Evolutionary conservation across 2,329 filamentous ascomycete genomes (phyloP), one percentile per base, ranked within the genome.

Genomic region (Fonsecaea erecta): DNA sequence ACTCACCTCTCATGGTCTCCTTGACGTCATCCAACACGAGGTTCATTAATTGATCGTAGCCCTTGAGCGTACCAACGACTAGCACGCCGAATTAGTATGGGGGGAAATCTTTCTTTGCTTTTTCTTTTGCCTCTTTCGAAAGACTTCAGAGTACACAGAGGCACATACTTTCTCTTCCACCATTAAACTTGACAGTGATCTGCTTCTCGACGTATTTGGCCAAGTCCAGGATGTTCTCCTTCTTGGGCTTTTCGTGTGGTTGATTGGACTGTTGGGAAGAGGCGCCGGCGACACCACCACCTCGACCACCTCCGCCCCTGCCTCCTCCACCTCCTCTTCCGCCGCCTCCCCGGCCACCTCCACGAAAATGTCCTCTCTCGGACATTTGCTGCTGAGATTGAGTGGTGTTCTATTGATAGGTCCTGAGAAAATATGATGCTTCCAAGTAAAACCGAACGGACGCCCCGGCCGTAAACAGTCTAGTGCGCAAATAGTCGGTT

Each of bases 1-100:
- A 28, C 84, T 68, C 81, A 96, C 94, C 94, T 83, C 90, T 86
- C 79, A 97, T 88, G 54, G 90, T 85, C 78, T 99, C 95, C 77
- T 95, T 88, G 59, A 96, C 94, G 72, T 98, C 91, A 75, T 98
- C 95, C 63, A 99, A 83, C 28, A 99, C 95, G 68, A 99, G 84
- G 77, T 99, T 99, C 93, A 98, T 98, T 66, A 99, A 84, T 73
- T 95, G 93, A 77, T 99, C 95, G 77, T 93, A 98, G 68, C 95
- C 95, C 79, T 98, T 98, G 48, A 99, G 83, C 1, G 88, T 92
- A 59, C 95, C 95, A 57, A 88, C 89, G 63, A 97, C 94, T 97
- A 7, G 43, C n/a, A 18, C 9, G 21, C 28, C 26, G 60, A 59
- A 55, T 62, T 26, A 61, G 57, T 64, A 30, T 2, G 16, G n/a